phyloP scores from a whole-genome alignment of 2,329 filamentous ascomycete species.

The Ophiostoma piceae region DNA sequence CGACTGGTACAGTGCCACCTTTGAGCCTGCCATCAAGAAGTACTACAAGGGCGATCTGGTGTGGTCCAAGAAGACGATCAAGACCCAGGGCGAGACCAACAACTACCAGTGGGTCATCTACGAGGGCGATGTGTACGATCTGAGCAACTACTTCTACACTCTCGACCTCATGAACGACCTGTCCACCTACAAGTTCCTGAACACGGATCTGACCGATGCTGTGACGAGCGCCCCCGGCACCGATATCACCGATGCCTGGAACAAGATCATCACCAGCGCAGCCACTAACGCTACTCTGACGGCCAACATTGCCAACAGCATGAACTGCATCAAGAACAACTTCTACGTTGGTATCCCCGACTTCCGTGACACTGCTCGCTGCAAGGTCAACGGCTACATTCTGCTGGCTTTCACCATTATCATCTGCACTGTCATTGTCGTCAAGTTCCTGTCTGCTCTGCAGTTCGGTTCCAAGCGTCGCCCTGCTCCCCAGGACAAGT shows the following conservation, averaged over 20 bases:
- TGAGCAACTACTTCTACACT: constrained; percentile 88
- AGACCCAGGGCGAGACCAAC: constrained; percentile 59
- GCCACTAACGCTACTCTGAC: constrained; percentile 52
- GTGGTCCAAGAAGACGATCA: constrained; percentile 55
- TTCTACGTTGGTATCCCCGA: constrained; percentile 82
- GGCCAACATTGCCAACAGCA: constrained; percentile 55
- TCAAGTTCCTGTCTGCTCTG: constrained; percentile 89
- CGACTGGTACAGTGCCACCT: constrained; percentile 72
- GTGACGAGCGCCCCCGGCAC: constrained; percentile 71
- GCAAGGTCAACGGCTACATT: constrained; percentile 86
- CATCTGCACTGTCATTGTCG: constrained; percentile 68
- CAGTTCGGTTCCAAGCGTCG: constrained; percentile 90
- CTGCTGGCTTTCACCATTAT: constrained; percentile 82
- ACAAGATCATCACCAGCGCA: constrained; percentile 43
- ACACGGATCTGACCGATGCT: constrained; percentile 59
- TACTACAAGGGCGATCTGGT: constrained; percentile 87
- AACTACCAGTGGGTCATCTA: constrained; percentile 76
- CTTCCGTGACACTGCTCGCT: constrained; percentile 71
- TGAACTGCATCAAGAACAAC: constrained; percentile 74
- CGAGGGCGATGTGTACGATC: constrained; percentile 71
- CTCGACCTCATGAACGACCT: constrained; percentile 52
- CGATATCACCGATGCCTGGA: constrained; percentile 66
- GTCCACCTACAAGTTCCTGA: constrained; percentile 64
- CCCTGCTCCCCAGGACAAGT: constrained; percentile 90
- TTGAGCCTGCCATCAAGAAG: constrained; percentile 73